phyloP scores from a whole-genome alignment of 352 stramenopile genomes.

The Pythium coloratum region DNA sequence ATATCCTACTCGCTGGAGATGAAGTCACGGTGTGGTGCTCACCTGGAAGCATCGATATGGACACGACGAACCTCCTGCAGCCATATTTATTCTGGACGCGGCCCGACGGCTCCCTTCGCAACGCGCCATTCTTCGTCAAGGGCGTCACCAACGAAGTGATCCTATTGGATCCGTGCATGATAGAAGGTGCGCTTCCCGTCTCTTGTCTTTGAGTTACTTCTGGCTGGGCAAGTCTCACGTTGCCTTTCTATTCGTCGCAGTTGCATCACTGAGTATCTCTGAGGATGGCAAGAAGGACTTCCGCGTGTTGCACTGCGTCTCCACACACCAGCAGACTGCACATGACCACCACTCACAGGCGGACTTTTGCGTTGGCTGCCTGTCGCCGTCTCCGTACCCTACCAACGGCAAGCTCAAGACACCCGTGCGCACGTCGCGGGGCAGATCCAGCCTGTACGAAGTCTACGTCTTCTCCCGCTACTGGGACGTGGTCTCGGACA shows the following conservation, averaged over 20 bases:
- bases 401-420: conserved; percentile 19
- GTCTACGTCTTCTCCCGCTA: conserved; percentile 86
- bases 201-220: not conserved
- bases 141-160: conserved; percentile 59
- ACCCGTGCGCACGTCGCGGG: not conserved
- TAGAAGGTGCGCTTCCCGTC: conserved; percentile 40
- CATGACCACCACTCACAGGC: conserved; percentile 29
- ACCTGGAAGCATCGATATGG: conserved; percentile 58
- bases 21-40: conserved; percentile 84
- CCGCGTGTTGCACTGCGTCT: conserved; percentile 75
- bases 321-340: conserved; percentile 34
- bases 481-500: conserved; percentile 79
- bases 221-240: not conserved
- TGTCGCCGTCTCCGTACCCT: conserved; percentile 48
- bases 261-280: conserved; percentile 72
- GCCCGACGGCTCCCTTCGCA: conserved; percentile 51
- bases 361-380: conserved; percentile 64
- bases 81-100: conserved; percentile 84
- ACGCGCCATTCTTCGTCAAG: conserved; percentile 58
- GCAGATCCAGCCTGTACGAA: conserved; percentile 31
- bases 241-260: conserved; percentile 10
- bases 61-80: conserved; percentile 74
- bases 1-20: conserved; percentile 72
- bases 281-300: conserved; percentile 70
- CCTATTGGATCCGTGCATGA: conserved; percentile 70